Base-by-base conservation (phyloP, 768 basidiomycete species). In the Rhizopogon vesiculosus region DNA sequence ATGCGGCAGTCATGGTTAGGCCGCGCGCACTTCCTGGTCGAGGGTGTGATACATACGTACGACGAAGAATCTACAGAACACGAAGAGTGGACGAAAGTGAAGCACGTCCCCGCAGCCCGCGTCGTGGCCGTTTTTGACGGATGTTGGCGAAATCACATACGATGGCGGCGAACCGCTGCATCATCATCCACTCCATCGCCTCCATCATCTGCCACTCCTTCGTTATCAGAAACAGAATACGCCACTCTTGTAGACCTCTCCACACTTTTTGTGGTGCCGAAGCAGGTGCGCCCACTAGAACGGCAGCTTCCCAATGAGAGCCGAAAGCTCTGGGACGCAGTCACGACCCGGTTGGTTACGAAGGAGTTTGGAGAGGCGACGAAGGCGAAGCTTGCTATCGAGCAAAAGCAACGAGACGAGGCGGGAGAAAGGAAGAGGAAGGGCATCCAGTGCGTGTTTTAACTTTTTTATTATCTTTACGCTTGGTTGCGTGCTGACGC, bases 351-450 rank as follows among this genome's bases (percentile, higher is more conserved):
- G 56, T 71, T 98, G 55, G 48, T 90, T 43, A 80, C 74, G 66
- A 98, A 97, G 80, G 90, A 95, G 66, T 99, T 82, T 72, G 79
- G 82, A 22, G 92, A 95, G 42, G 97, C 97, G 51, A 98, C 93
- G 55, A 89, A 80, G 76, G 83, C 89, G 75, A 99, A 99, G 78
- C 82, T 93, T 51, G 71, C 71, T 5, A 96, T 99, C 54, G 97
- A 99, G 74, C 96, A 98, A 79, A 82, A 69, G 66, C 97, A 98
- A 77, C 76, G 97, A 50, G 94, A 98, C 57, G 81, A 85, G 33
- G 91, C 93, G 6, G 89, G 87, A 10, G 91, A 93, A 69, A 78
- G 93, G 72, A 95, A 92, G 77, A 81, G 78, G 69, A 88, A 83
- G 55, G 91, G 88, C 16, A 69, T 82, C 31, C 78, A 82, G 91